phyloP scores from a whole-genome alignment of 2,329 filamentous ascomycete genomes.

The Aspergillus caelatus region DNA sequence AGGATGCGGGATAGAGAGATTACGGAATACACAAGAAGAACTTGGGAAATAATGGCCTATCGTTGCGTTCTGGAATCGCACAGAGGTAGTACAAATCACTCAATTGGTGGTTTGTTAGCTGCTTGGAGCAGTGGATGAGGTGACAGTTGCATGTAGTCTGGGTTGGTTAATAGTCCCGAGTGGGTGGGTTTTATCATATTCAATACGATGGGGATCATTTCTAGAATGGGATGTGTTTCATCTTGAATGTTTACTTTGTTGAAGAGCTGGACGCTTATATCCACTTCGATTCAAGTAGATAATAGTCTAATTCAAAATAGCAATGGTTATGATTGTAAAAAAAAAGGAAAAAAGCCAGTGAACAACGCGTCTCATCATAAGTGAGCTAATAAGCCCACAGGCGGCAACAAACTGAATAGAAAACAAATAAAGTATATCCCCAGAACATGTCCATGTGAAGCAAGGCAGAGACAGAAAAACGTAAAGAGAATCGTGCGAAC shows the following conservation, averaged over 20 bases:
- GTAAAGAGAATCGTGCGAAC: slow-evolving; percentile 10
- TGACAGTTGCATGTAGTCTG: neutral
- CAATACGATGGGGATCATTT: neutral
- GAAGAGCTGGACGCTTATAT: neutral
- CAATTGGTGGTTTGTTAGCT: neutral
- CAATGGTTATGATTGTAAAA: neutral
- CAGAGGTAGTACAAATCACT: neutral
- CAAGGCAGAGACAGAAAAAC: slow-evolving; percentile 15
- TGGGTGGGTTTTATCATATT: neutral
- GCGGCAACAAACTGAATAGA: slow-evolving; percentile 5
- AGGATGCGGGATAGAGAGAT: neutral
- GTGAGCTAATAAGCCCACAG: neutral
- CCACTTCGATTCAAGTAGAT: neutral
- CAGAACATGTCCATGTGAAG: slow-evolving; percentile 11
- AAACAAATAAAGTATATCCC: slow-evolving; percentile 17
- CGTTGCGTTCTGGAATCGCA: neutral
- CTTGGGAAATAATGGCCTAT: neutral
- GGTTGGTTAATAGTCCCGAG: neutral
- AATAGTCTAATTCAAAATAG: neutral
- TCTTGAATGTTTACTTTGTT: neutral
- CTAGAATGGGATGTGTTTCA: neutral
- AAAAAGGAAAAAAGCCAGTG: neutral
- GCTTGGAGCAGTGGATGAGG: neutral
- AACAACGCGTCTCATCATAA: neutral
- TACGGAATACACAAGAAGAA: neutral